A percentile compares a stretch with the other conserved stretches of the same genome.
These are phyloP conservation scores for Nothophytophthora sp. DNA, from an alignment of 352 stramenopile species.

Conservation along the genomic window DNA sequence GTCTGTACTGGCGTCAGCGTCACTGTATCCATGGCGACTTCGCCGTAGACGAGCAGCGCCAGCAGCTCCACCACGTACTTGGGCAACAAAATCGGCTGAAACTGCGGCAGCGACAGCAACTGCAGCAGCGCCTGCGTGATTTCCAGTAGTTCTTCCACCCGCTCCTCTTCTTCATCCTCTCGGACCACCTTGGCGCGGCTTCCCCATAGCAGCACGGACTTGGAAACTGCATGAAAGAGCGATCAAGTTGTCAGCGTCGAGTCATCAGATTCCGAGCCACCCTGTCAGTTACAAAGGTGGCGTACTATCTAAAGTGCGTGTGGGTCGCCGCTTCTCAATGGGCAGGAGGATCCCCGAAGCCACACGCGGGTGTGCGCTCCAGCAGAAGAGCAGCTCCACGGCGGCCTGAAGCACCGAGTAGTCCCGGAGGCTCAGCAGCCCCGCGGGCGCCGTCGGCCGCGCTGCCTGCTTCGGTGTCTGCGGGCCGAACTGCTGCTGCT, in stretches of 20 bases:
- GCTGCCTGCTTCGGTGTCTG: conserved; percentile 9
- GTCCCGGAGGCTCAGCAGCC: conserved; percentile 81
- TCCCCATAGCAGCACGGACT: conserved; percentile 52
- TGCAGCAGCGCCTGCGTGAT: conserved; percentile 55
- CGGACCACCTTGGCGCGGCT: conserved; percentile 5
- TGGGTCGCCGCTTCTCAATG: conserved; percentile 66
- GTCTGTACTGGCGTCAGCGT: conserved; percentile 10
- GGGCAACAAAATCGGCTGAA: conserved; percentile 76
- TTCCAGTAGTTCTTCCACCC: conserved; percentile 35
- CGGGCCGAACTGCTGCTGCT: conserved; percentile 8
- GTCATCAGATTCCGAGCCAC: no score
- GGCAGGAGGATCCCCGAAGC: conserved; percentile 52
- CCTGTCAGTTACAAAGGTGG: no score
- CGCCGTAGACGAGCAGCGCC: conserved; percentile 62
- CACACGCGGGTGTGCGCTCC: conserved; percentile 57
- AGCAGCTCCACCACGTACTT: conserved; percentile 83
- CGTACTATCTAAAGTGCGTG: conserved; percentile 85
- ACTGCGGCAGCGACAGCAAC: conserved; percentile 67
- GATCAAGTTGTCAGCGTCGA: no score
- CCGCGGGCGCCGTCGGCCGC: conserved; percentile 48
- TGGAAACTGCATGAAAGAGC: conserved; percentile 42
- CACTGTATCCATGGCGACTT: conserved; percentile 23
- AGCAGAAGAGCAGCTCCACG: conserved; percentile 77
- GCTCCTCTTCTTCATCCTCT: conserved; percentile 11
- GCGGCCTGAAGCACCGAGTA: conserved; percentile 83